These are phyloP conservation scores for Heracleum sosnowskyi DNA, from an alignment of 129 eudicot species.

Conservation along the genomic window DNA sequence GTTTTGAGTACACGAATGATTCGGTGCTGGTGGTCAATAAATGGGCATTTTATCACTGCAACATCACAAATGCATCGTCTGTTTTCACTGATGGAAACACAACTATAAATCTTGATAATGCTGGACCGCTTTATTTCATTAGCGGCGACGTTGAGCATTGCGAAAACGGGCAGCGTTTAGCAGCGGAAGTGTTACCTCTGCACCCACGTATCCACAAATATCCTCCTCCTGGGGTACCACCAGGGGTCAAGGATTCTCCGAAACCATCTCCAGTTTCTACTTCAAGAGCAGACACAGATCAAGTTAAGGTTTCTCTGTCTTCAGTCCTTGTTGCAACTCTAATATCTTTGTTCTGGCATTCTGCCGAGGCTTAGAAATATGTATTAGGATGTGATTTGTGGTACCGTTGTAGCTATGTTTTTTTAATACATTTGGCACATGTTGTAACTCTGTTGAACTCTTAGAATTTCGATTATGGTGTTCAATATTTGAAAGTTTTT, in stretches of 20 bases:
- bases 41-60: conserved; percentile 61
- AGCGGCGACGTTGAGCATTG: conserved; percentile 57
- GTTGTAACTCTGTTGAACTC: background rate
- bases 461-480: background rate
- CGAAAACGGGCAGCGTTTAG: conserved; percentile 42
- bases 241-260: background rate
- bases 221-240: conserved; percentile 10
- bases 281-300: conserved; percentile 14
- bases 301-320: background rate
- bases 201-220: background rate
- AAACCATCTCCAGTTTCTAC: conserved; percentile 29
- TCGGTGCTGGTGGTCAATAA: conserved; percentile 52
- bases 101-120: conserved; percentile 28
- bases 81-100: conserved; percentile 39
- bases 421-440: background rate
- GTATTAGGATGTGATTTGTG: background rate
- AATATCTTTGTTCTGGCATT: conserved; percentile 12
- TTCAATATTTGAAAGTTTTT: too few relatives aligned
- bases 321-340: conserved; percentile 17
- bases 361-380: background rate
- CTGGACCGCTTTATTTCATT: conserved; percentile 46
- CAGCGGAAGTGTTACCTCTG: conserved; percentile 32
- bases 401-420: background rate
- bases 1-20: conserved; percentile 54
- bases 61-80: conserved; percentile 24